phyloP scores from a whole-genome alignment of 352 stramenopile species.

The Saprolegnia diclina region DNA sequence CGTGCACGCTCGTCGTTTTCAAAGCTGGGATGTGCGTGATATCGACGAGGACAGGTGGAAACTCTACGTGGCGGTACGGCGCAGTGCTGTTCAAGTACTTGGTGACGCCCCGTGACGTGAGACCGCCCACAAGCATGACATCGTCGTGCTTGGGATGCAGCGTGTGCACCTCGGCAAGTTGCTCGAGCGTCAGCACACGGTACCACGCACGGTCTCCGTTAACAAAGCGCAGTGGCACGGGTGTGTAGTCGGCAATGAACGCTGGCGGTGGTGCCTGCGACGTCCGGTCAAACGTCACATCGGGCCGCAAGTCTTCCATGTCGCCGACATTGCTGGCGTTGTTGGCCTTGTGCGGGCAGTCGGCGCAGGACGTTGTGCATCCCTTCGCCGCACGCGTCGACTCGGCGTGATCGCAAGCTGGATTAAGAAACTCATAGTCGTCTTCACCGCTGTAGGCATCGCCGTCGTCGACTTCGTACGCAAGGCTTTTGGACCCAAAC shows the following conservation, averaged over 20 bases:
- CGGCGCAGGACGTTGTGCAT: conserved; percentile 15
- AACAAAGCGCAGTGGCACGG: neutral
- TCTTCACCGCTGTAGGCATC: neutral
- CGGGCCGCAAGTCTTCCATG: conserved; percentile 10
- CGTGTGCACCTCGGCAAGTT: conserved; percentile 29
- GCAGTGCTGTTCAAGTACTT: conserved; percentile 56
- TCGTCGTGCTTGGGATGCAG: conserved; percentile 22
- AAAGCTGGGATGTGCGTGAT: conserved; percentile 38
- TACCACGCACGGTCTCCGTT: conserved; percentile 33
- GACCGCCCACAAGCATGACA: conserved; percentile 35
- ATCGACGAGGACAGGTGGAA: conserved; percentile 32
- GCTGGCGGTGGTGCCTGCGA: neutral
- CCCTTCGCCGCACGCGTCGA: neutral
- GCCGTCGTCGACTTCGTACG: conserved; percentile 1
- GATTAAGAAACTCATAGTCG: conserved; percentile 17
- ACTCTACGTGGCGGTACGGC: conserved; percentile 34
- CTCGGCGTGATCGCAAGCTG: conserved; percentile 1
- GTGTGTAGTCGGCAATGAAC: conserved; percentile 14
- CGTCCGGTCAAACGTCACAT: neutral
- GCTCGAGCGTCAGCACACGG: conserved; percentile 33
- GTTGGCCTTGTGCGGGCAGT: neutral
- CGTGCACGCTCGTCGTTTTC: conserved; percentile 26
- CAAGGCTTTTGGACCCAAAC: conserved; percentile 19
- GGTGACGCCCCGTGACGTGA: conserved; percentile 42
- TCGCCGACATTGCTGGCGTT: neutral